These are phyloP conservation scores for Anisodus tanguticus DNA, from an alignment of 257 asterid species.

Conservation along the genomic window DNA sequence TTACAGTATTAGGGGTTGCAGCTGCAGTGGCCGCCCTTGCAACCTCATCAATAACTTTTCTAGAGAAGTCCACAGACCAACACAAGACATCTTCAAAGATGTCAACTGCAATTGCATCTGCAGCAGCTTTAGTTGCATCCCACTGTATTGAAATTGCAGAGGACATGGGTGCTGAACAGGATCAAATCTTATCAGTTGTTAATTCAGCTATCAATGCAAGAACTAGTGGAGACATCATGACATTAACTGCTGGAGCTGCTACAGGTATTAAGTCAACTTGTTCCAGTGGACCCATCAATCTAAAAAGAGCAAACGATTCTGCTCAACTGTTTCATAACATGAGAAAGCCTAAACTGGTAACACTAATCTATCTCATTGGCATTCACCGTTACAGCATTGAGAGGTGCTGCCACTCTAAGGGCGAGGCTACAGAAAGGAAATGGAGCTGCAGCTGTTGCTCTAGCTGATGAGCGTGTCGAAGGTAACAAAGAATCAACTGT, in stretches of 20 bases:
- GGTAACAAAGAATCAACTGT: slow-evolving; percentile 56
- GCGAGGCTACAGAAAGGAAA: slow-evolving; percentile 66
- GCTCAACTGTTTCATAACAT: background rate
- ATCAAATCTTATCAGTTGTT: slow-evolving; percentile 65
- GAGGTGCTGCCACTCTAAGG: slow-evolving; percentile 81
- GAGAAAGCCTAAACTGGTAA: background rate
- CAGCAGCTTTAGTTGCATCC: slow-evolving; percentile 91
- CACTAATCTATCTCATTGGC: background rate
- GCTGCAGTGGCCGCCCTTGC: slow-evolving; percentile 88
- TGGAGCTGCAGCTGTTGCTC: slow-evolving; percentile 47
- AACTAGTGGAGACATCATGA: slow-evolving; percentile 82
- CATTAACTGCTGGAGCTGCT: slow-evolving; percentile 91
- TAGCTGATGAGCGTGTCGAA: slow-evolving; percentile 52
- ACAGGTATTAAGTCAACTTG: slow-evolving; percentile 56
- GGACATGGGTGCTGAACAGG: slow-evolving; percentile 83
- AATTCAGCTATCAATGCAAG: slow-evolving; percentile 72
- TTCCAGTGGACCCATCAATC: background rate
- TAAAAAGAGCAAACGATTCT: slow-evolving; percentile 1
- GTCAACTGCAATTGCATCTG: slow-evolving; percentile 71
- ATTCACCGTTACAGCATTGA: slow-evolving; percentile 55
- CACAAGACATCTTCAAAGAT: slow-evolving; percentile 50
- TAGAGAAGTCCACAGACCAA: slow-evolving; percentile 45
- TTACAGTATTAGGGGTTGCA: slow-evolving; percentile 84
- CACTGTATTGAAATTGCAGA: slow-evolving; percentile 94
- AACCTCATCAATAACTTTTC: slow-evolving; percentile 56